These are phyloP conservation scores for Solanum chilense DNA, from an alignment of 257 asterid species.

Conservation along the genomic window DNA sequence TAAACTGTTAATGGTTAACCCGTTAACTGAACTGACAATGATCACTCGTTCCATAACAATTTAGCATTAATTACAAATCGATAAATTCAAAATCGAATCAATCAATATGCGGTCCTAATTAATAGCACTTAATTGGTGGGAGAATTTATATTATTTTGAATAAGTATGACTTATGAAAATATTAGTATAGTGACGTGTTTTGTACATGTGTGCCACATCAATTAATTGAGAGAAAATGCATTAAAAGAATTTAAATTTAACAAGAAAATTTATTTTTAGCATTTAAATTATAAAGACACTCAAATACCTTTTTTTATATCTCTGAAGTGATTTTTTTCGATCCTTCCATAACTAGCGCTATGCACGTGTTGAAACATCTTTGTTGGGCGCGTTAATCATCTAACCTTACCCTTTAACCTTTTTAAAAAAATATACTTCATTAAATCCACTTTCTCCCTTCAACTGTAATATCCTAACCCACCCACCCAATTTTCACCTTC, in stretches of 20 bases:
- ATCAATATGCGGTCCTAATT: no score
- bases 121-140: no score
- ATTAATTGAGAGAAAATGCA: neutral
- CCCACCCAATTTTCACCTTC: neutral
- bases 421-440: no score
- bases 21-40: no score
- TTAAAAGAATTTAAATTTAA: no score
- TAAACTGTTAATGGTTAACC: no score
- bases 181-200: neutral
- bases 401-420: neutral
- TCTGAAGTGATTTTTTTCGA: neutral
- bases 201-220: neutral
- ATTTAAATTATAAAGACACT: no score
- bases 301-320: neutral
- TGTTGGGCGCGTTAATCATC: neutral
- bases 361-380: neutral
- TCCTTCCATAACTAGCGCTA: neutral
- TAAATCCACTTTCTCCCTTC: no score
- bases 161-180: neutral
- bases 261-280: neutral
- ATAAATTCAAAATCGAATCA: no score
- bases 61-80: no score
- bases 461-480: neutral
- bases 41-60: no score
- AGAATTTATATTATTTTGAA: neutral